Evolutionary conservation across 345 rosid genomes (phyloP).

Genomic region (Isatis tinctoria): DNA sequence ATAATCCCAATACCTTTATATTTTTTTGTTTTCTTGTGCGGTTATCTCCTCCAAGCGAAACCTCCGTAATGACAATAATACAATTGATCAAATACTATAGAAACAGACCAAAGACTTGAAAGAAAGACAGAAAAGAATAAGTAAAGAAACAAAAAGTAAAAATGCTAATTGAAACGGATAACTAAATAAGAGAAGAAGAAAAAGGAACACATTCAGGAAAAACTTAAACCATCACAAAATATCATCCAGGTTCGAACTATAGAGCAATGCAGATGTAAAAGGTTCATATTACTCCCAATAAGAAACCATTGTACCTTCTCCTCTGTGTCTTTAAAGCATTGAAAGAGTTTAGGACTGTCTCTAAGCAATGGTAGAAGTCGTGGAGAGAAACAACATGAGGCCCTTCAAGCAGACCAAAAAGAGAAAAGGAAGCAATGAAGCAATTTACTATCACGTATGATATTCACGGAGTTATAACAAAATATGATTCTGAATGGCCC

Average conservation of each 20-base stretch:
- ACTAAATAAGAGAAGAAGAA: neutral
- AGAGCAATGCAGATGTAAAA: neutral
- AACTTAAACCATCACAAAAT: conserved; percentile 27
- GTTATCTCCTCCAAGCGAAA: conserved; percentile 32
- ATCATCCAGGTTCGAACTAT: neutral
- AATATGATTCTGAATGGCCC: conserved; percentile 14
- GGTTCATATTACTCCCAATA: conserved; percentile 46
- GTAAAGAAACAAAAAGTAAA: too few relatives aligned
- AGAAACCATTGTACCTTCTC: conserved; percentile 99
- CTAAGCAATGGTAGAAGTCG: conserved; percentile 76
- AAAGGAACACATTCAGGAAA: neutral
- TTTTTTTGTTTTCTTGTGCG: neutral
- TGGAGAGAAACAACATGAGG: conserved; percentile 88
- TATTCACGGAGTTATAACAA: neutral
- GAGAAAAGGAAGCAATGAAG: conserved; percentile 15
- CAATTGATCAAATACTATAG: conserved; percentile 4
- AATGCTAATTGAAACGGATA: neutral
- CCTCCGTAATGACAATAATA: conserved; percentile 31
- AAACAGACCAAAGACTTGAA: neutral
- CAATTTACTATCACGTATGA: neutral
- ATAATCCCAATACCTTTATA: conserved; percentile 17
- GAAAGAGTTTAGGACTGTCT: conserved; percentile 78
- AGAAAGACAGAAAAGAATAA: neutral
- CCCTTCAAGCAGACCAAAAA: conserved; percentile 39
- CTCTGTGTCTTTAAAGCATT: conserved; percentile 77